Conservation (phyloP, 768 basidiomycete species). For the Ramaria sp. region DNA sequence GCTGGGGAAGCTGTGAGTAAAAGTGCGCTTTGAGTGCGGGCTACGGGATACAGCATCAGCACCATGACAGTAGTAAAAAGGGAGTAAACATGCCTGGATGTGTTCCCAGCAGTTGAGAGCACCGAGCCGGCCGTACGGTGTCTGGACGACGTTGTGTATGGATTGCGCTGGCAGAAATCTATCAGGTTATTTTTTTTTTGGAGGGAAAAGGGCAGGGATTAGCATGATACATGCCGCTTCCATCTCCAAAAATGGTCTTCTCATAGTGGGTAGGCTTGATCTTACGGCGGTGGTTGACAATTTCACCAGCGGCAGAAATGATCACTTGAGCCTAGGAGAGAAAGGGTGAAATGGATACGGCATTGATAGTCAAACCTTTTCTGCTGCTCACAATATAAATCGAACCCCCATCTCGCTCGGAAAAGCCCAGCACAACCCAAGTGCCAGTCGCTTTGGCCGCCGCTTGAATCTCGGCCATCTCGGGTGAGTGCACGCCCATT, state of each 20-base stretch:
- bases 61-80: neutral
- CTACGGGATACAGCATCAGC: neutral
- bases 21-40: neutral
- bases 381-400: neutral
- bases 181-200: neutral
- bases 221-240: neutral
- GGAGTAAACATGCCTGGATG: neutral
- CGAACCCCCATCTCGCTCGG: neutral
- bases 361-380: too few species aligned
- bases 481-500: neutral
- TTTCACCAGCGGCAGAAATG: slow-evolving; percentile 2
- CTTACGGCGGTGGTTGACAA: slow-evolving; percentile 3
- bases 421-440: neutral
- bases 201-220: neutral
- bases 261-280: slow-evolving; percentile 13
- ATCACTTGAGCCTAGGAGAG: slow-evolving; percentile 1
- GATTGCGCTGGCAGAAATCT: neutral
- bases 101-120: slow-evolving; percentile 7
- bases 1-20: neutral
- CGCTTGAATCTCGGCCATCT: slow-evolving; percentile 3
- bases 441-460: slow-evolving; percentile 3
- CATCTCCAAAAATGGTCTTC: slow-evolving; percentile 8
- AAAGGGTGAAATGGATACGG: neutral
- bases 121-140: neutral
- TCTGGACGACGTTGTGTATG: slow-evolving; percentile 2